These are phyloP conservation scores for Bretschneidera sinensis DNA, from an alignment of 345 rosid genomes.

Conservation along the genomic window DNA sequence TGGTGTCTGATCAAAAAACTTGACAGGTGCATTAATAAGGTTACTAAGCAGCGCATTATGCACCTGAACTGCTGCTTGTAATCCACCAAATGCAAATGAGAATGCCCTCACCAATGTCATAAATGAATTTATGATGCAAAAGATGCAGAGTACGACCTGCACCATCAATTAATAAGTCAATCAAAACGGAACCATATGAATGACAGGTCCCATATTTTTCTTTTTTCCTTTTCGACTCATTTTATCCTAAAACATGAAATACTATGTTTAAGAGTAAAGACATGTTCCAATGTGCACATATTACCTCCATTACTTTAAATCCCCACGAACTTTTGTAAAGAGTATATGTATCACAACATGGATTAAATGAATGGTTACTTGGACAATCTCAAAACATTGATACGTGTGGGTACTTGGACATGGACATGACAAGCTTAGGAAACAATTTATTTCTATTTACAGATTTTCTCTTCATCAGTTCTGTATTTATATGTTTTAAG, in stretches of 20 bases:
- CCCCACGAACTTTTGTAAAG: neutral
- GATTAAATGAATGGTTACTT: neutral
- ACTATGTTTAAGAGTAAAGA: neutral
- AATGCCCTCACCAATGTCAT: constrained; percentile 85
- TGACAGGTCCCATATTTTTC: constrained; percentile 1
- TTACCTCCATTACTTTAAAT: neutral
- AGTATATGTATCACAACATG: neutral
- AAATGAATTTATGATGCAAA: constrained; percentile 66
- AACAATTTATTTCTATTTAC: no score
- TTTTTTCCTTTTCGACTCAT: neutral
- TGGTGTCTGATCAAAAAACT: constrained; percentile 95
- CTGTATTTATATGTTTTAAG: no score
- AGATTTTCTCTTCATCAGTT: no score
- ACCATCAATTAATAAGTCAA: constrained; percentile 19
- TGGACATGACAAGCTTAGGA: no score
- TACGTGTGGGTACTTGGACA: no score
- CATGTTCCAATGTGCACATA: neutral
- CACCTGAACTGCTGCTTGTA: constrained; percentile 70
- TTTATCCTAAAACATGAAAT: neutral
- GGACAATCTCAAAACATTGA: neutral
- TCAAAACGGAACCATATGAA: neutral
- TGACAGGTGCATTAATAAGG: constrained; percentile 74
- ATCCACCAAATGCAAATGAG: constrained; percentile 92
- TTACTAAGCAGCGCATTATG: constrained; percentile 58
- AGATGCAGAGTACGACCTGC: constrained; percentile 72